Conservation (phyloP, 1,284 basidiomycete species). For the Clitocybe nebularis region DNA sequence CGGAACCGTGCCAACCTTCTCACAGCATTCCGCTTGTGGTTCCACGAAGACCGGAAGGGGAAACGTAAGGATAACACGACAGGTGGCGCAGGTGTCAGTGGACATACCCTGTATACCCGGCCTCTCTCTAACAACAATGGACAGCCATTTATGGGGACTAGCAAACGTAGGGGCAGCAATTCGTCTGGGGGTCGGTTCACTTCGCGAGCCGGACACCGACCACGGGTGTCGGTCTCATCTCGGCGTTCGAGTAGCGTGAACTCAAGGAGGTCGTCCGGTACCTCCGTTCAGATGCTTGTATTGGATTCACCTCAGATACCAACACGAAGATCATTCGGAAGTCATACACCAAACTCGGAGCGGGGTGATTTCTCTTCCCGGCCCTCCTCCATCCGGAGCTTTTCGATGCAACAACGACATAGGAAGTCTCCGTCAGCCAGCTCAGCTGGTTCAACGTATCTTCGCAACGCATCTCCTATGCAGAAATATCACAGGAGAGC, state of each 20-base stretch:
- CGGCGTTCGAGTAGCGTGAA: slow-evolving; percentile 80
- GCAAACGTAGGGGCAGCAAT: slow-evolving; percentile 48
- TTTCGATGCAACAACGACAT: slow-evolving; percentile 57
- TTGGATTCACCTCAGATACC: slow-evolving; percentile 60
- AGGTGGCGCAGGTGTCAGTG: slow-evolving; percentile 14
- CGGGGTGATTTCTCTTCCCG: slow-evolving; percentile 68
- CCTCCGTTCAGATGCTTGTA: slow-evolving; percentile 56
- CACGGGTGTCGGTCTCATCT: slow-evolving; percentile 66
- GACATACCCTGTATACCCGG: slow-evolving; percentile 12
- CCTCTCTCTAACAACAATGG: slow-evolving; percentile 13
- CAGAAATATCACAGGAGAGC: slow-evolving; percentile 67
- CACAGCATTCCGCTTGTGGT: slow-evolving; percentile 74
- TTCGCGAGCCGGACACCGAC: slow-evolving; percentile 42
- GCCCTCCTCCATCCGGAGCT: slow-evolving; percentile 71
- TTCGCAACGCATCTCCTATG: slow-evolving; percentile 63
- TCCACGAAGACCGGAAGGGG: slow-evolving; percentile 75
- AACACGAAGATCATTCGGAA: slow-evolving; percentile 62
- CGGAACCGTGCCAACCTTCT: slow-evolving; percentile 68
- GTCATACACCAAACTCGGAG: slow-evolving; percentile 77
- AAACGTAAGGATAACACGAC: slow-evolving; percentile 54
- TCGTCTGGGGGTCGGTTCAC: slow-evolving; percentile 26
- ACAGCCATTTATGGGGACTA: slow-evolving; percentile 24
- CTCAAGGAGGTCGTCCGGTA: slow-evolving; percentile 67
- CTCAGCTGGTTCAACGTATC: slow-evolving; percentile 63
- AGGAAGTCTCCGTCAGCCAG: slow-evolving; percentile 73